Evolutionary conservation across 176 grass and related monocot genomes (phyloP).

Genomic region (Pontederia crassipes): DNA sequence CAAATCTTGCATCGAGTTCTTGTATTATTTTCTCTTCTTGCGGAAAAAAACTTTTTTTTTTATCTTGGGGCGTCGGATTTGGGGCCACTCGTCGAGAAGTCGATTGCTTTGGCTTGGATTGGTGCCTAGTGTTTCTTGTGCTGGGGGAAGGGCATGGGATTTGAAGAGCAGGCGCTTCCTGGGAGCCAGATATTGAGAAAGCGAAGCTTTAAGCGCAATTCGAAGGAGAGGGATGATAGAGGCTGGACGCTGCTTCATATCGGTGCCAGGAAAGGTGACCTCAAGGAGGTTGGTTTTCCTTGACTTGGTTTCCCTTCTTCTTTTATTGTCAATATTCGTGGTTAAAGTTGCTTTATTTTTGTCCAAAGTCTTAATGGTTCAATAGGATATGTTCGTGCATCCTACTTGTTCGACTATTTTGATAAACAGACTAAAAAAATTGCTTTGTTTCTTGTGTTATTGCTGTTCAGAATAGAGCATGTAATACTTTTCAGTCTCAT

Average conservation of each 20-base stretch:
- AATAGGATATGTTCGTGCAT: no score
- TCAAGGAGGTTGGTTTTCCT: conserved; percentile 49
- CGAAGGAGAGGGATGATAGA: conserved; percentile 41
- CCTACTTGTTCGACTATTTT: no score
- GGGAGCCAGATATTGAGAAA: conserved; percentile 17
- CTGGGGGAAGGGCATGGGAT: conserved; percentile 26
- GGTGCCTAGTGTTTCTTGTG: not conserved
- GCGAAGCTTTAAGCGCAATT: conserved; percentile 16
- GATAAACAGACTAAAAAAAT: no score
- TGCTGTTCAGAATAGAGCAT: no score
- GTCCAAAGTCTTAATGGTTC: no score
- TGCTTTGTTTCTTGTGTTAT: no score
- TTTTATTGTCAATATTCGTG: not conserved
- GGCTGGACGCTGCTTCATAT: conserved; percentile 84
- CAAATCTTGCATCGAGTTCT: not conserved
- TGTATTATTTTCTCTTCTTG: not conserved
- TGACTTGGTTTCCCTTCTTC: not conserved
- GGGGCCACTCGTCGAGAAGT: no score
- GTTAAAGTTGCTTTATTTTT: not conserved
- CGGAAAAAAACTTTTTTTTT: not conserved
- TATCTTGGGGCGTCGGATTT: not conserved
- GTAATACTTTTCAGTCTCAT: no score
- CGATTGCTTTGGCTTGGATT: not conserved
- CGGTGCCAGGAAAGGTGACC: conserved; percentile 66
- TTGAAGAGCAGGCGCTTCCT: conserved; percentile 17